These are phyloP conservation scores for Nicotiana undulata DNA, from an alignment of 257 asterid species.

Conservation along the genomic window DNA sequence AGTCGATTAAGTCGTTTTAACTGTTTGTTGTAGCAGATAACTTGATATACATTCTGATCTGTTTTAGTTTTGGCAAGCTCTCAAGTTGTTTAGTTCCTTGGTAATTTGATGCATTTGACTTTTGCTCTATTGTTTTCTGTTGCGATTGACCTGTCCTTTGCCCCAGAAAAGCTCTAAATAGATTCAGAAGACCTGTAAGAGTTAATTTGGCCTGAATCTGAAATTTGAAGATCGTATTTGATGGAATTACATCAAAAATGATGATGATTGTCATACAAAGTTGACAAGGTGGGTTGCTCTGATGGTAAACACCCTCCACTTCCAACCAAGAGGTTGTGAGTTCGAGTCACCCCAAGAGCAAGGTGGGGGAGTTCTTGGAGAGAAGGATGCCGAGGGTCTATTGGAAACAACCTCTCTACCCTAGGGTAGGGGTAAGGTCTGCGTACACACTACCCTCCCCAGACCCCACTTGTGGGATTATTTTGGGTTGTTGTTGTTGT, in stretches of 20 bases:
- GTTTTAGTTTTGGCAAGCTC: not conserved
- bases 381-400: no score
- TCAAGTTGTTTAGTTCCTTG: not conserved
- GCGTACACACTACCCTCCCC: no score
- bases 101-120: not conserved
- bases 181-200: not conserved
- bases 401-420: no score
- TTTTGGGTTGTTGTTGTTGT: no score
- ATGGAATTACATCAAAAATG: not conserved
- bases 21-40: not conserved
- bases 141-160: not conserved
- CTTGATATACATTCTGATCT: not conserved
- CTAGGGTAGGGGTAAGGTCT: no score
- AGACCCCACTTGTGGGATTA: no score
- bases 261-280: not conserved
- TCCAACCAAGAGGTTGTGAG: no score
- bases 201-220: not conserved
- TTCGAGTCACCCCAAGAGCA: no score
- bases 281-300: no score
- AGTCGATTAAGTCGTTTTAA: not conserved
- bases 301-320: no score
- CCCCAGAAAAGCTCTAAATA: not conserved
- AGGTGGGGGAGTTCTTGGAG: no score
- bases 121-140: not conserved
- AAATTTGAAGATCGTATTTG: not conserved